Evolutionary conservation across 2,329 filamentous ascomycete species (phyloP).

Genomic region (Alternaria atra): DNA sequence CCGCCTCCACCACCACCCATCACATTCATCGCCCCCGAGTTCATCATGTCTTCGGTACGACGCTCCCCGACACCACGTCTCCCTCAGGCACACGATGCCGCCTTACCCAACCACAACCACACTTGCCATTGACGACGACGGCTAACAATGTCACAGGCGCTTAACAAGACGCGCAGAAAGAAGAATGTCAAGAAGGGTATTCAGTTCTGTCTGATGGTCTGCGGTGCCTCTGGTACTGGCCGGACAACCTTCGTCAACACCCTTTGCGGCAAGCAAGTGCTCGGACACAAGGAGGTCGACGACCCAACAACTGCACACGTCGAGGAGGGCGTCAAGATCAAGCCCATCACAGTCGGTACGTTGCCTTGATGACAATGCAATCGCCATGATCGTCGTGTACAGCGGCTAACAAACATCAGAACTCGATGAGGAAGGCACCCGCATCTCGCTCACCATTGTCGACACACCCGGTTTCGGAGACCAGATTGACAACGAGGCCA

Average conservation of each 20-base stretch:
- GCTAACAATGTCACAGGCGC: slow-evolving; percentile 46
- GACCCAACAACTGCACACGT: slow-evolving; percentile 87
- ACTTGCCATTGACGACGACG: slow-evolving; percentile 26
- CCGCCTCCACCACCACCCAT: slow-evolving; percentile 27
- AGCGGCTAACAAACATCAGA: slow-evolving; percentile 57
- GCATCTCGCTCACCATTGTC: slow-evolving; percentile 97
- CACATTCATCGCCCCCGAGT: slow-evolving; percentile 30
- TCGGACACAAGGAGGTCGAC: slow-evolving; percentile 90
- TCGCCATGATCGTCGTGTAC: background rate
- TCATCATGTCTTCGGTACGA: slow-evolving; percentile 52
- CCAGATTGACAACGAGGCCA: slow-evolving; percentile 98
- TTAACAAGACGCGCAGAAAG: slow-evolving; percentile 96
- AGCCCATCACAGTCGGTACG: slow-evolving; percentile 96
- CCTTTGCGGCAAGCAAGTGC: slow-evolving; percentile 92
- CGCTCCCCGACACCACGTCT: slow-evolving; percentile 31
- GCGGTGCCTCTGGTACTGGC: slow-evolving; percentile 97
- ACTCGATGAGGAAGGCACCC: slow-evolving; percentile 96
- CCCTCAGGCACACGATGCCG: slow-evolving; percentile 34
- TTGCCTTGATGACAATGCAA: slow-evolving; percentile 7
- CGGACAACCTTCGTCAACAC: slow-evolving; percentile 99
- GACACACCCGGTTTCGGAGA: slow-evolving; percentile 98
- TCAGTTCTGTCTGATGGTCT: slow-evolving; percentile 99
- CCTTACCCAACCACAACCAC: slow-evolving; percentile 21
- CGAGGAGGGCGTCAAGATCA: slow-evolving; percentile 98
- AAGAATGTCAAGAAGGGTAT: slow-evolving; percentile 99